Conservation (phyloP, 176 grass and related monocot genomes). For the Oropetium thomaeum region DNA sequence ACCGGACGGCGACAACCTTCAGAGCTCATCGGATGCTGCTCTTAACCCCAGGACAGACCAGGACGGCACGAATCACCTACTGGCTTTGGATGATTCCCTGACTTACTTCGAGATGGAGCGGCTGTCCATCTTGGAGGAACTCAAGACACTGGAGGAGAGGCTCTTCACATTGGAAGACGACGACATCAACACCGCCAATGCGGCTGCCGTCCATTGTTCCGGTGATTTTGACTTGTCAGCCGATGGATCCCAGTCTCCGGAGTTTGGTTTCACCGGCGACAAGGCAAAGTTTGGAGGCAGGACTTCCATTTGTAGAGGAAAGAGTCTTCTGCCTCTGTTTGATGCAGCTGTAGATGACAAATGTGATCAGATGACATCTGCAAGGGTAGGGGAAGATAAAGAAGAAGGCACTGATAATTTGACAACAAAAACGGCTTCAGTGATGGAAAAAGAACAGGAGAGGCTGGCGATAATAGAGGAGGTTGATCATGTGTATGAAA, state of each 20-base stretch:
- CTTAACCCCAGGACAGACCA: constrained; percentile 11
- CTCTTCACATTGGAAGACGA: constrained; percentile 85
- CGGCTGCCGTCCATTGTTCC: constrained; percentile 27
- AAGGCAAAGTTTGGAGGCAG: constrained; percentile 40
- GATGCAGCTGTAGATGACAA: constrained; percentile 53
- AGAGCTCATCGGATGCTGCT: constrained; percentile 13
- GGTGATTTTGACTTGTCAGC: constrained; percentile 33
- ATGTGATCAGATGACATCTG: constrained; percentile 28
- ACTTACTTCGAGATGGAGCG: constrained; percentile 94
- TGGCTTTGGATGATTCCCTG: constrained; percentile 68
- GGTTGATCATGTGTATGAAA: constrained; percentile 74
- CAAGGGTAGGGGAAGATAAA: constrained; percentile 12
- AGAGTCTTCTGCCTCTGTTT: constrained; percentile 82
- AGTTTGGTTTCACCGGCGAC: constrained; percentile 6
- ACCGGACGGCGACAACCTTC: constrained; percentile 45
- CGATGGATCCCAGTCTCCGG: constrained; percentile 12
- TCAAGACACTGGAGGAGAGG: constrained; percentile 76
- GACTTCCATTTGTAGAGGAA: constrained; percentile 45
- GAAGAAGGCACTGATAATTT: constrained; percentile 17
- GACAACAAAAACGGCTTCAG: background rate
- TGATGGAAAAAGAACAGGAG: constrained; percentile 45
- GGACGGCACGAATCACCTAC: constrained; percentile 41
- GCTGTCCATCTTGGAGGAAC: constrained; percentile 85
- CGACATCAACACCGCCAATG: constrained; percentile 30
- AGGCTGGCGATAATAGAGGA: constrained; percentile 73